Evolutionary conservation across 2,329 filamentous ascomycete genomes (phyloP), one percentile per base, ranked within the genome.

Genomic region (Moelleriella libera): DNA sequence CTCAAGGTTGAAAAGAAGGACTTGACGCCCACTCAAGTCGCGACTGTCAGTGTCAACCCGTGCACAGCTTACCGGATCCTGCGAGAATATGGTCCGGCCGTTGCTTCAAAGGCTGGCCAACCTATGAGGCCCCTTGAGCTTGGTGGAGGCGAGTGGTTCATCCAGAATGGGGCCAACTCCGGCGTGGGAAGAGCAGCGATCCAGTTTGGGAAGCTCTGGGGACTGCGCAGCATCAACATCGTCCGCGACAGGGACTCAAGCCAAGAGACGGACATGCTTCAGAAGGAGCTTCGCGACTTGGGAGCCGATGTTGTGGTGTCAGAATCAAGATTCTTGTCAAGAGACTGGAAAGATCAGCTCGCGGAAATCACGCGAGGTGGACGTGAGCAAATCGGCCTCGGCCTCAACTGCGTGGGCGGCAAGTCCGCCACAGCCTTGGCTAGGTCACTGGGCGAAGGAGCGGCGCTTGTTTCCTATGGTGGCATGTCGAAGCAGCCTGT

Each of bases 91-190:
- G 80, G 68, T 5, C 67, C 67, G 31, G 63, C 66, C 47, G 68
- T 69, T 21, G 64, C 69, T 10, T 60, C 70, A 50, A 64, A 68
- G 47, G 62, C 70, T 9, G 67, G 65, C 2, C 54, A 75, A 45
- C 68, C 68, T 48, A 70, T 75, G 59, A 58, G 59, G 7, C 60
- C 67, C 9, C 70, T 71, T 45, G 63, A 66, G 44, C 58, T 65
- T 28, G 70, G 68, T 45, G 71, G 70, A 49, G 70, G 89, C 47
- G 83, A 94, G 48, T 98, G 90, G 89, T 87, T 96, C 60, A 81
- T 98, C 44, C 92, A 98, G 67, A 98, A 98, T 62, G 92, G 90
- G 6, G 92, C 90, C 40, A 98, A 98, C 66, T 88, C 82, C 41
- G 92, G 88, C 9, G 92, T 98, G 12, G 92, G 92, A 1, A 74